Conservation (phyloP, 352 stramenopile species). For the Phytophthora litchii region DNA sequence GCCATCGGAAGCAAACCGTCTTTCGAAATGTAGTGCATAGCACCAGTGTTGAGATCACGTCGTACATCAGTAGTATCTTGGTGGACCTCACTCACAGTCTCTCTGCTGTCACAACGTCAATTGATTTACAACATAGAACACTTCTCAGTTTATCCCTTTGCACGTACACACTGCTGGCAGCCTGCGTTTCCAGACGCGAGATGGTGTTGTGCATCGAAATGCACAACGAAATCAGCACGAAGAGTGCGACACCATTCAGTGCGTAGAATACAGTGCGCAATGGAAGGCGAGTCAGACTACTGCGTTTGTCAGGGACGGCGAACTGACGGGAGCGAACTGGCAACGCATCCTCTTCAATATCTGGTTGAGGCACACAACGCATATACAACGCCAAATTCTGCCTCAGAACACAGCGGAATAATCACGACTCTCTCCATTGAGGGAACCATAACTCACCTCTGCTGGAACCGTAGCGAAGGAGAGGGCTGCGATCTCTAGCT, state of each 20-base stretch:
- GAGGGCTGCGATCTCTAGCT: constrained; percentile 53
- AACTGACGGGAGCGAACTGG: constrained; percentile 15
- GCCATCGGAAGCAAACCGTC: constrained; percentile 62
- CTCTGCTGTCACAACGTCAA: constrained; percentile 18
- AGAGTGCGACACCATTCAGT: constrained; percentile 61
- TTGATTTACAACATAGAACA: neutral
- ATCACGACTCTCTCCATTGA: no score
- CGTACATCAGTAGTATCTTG: constrained; percentile 19
- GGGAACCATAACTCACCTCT: constrained; percentile 19
- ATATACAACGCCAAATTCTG: neutral
- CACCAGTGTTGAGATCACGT: constrained; percentile 9
- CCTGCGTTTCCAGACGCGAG: constrained; percentile 43
- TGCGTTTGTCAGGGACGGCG: constrained; percentile 4
- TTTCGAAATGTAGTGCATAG: constrained; percentile 26
- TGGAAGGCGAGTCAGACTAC: constrained; percentile 11
- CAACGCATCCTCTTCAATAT: constrained; percentile 18
- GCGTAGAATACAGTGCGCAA: constrained; percentile 56
- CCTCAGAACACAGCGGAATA: no score
- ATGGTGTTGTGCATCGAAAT: constrained; percentile 82
- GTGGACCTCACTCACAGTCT: constrained; percentile 16
- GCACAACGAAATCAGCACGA: constrained; percentile 63
- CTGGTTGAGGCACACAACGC: constrained; percentile 1
- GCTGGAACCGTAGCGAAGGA: constrained; percentile 69
- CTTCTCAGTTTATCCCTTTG: neutral
- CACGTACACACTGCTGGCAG: constrained; percentile 26